Evolutionary conservation across 805 yeast genomes (phyloP), one percentile per base, ranked within the genome.

Genomic region (Yarrowia alimentaria): DNA sequence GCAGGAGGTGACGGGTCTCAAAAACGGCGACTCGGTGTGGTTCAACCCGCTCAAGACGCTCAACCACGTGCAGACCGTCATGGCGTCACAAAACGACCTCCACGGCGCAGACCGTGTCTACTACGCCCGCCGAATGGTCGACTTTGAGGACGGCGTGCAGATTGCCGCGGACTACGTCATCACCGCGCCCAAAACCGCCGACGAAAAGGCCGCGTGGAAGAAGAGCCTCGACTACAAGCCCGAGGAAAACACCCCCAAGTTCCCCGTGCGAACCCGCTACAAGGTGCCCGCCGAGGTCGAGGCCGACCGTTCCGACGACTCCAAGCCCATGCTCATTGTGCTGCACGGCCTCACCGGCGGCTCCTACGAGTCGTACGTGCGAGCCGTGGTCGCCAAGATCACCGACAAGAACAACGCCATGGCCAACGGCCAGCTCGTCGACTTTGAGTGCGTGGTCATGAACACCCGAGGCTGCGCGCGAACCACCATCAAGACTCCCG

Each of bases 301-400:
- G 0, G 53, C 54, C 6, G 58, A 58, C 43, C 58, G 48, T 30
- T 37, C 51, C 21, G 68, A 67, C 14, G 69, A 66, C 42, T 57
- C 70, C 3, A 72, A 64, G 40, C 94, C 94, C 2, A 69, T 87
- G 60, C 68, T 83, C 13, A 74, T 86, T 22, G 67, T 78, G 3
- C 65, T 84, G 32, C 95, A 87, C 61, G 95, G 95, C 0, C 74
- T 86, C 29, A 81, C 85, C 1, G 95, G 95, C 5, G 93, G 95
- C 0, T 81, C 90, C n/a, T 85, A 82, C 55, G 95, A 86, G 62
- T 73, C 84, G 6, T 80, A 86, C 60, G 79, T 86, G 32, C 73
- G 93, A 18, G 74, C 85, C 51, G 61, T 81, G 28, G 74, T 79
- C 13, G 67, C 70, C 34, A 61, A 66, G 17, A 61, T 78, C 13